These are phyloP conservation scores for Xenoacremonium recifei DNA, from an alignment of 2,329 filamentous ascomycete species.

Conservation along the genomic window DNA sequence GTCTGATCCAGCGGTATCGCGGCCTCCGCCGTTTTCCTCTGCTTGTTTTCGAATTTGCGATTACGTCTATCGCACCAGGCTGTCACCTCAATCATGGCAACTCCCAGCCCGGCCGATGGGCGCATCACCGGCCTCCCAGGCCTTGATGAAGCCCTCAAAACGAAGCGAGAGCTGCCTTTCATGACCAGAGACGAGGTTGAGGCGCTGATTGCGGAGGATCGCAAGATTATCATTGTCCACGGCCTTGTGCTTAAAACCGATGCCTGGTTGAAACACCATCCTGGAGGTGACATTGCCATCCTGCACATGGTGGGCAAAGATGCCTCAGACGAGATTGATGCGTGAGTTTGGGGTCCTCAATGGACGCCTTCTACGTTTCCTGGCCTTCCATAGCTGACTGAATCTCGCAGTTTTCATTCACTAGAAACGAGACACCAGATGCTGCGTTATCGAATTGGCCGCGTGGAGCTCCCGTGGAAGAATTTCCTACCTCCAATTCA, in stretches of 20 bases:
- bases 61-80: too few relatives aligned
- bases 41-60: too few relatives aligned
- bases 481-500: constrained; percentile 93
- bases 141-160: constrained; percentile 13
- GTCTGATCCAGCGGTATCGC: too few relatives aligned
- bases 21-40: too few relatives aligned
- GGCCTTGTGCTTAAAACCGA: constrained; percentile 83
- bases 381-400: not conserved
- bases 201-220: constrained; percentile 77
- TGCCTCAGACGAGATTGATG: constrained; percentile 91
- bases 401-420: constrained; percentile 70
- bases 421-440: constrained; percentile 72
- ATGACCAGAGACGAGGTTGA: constrained; percentile 51
- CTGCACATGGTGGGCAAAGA: constrained; percentile 90
- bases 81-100: not conserved
- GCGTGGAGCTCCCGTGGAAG: constrained; percentile 75
- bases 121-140: constrained; percentile 22
- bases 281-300: constrained; percentile 88
- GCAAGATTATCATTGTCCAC: constrained; percentile 77
- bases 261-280: constrained; percentile 84
- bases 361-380: constrained; percentile 3
- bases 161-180: constrained; percentile 30
- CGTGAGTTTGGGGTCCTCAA: too few relatives aligned
- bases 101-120: constrained; percentile 6
- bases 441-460: constrained; percentile 79